phyloP scores from a whole-genome alignment of 2,329 filamentous ascomycete species.

The Alternaria sp. region DNA sequence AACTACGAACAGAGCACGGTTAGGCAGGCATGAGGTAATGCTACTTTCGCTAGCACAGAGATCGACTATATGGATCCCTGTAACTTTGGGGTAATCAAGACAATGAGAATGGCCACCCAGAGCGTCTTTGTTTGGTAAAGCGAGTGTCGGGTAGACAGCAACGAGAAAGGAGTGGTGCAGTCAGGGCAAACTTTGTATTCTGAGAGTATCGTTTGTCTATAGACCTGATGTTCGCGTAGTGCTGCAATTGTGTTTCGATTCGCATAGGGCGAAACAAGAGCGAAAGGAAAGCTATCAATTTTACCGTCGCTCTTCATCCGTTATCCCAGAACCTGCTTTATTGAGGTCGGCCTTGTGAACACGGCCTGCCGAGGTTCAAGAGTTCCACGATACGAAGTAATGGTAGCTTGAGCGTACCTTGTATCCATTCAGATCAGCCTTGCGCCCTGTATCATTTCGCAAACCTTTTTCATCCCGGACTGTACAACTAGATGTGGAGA shows the following conservation, averaged over 20 bases:
- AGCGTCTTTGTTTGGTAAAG: neutral
- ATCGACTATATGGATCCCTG: slow-evolving; percentile 27
- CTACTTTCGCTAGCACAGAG: slow-evolving; percentile 41
- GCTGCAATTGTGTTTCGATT: neutral
- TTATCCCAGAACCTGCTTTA: neutral
- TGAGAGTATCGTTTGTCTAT: slow-evolving; percentile 5
- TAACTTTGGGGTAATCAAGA: slow-evolving; percentile 17
- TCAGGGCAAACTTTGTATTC: neutral
- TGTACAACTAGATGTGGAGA: neutral
- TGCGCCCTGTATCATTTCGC: neutral
- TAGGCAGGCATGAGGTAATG: slow-evolving; percentile 50
- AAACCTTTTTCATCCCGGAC: neutral
- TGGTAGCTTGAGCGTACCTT: neutral
- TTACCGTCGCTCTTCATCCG: neutral
- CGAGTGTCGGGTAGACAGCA: neutral
- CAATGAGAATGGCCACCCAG: slow-evolving; percentile 3
- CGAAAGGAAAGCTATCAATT: neutral
- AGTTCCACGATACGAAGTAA: neutral
- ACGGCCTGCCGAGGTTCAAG: neutral
- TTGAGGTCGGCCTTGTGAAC: neutral
- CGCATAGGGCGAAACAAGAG: neutral
- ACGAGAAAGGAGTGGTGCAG: neutral
- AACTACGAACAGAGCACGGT: slow-evolving; percentile 38
- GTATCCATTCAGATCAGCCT: neutral
- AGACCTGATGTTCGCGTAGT: neutral